Conservation (phyloP, 139 green algal species). For the Coelastrella sp. region DNA sequence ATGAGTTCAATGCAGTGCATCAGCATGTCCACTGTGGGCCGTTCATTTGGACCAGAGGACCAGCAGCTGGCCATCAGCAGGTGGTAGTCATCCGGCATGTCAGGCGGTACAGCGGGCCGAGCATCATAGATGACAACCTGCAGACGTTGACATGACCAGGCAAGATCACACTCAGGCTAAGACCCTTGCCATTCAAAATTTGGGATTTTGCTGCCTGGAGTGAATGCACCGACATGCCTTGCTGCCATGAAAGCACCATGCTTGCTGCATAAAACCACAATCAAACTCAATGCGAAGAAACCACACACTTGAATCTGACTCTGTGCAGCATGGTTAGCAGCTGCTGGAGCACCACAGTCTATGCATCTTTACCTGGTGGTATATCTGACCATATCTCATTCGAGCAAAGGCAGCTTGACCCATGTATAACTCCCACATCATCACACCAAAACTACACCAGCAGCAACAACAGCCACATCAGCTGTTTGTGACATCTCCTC, state of each 20-base stretch:
- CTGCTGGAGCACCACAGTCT: too few relatives aligned
- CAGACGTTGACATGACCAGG: background rate
- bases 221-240: background rate
- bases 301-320: too few relatives aligned
- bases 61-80: slow-evolving; percentile 25
- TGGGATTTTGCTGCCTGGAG: background rate
- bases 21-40: slow-evolving; percentile 27
- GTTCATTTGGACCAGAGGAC: background rate
- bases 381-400: slow-evolving; percentile 27
- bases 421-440: slow-evolving; percentile 22
- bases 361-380: slow-evolving; percentile 4
- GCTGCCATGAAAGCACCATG: too few relatives aligned
- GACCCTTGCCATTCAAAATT: background rate
- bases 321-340: too few relatives aligned
- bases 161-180: background rate
- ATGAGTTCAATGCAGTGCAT: slow-evolving; percentile 25
- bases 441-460: background rate
- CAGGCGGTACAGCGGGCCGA: background rate
- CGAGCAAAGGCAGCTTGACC: background rate
- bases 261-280: too few relatives aligned
- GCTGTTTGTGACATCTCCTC: background rate
- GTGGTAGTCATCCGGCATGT: slow-evolving; percentile 33
- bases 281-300: too few relatives aligned
- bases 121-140: background rate
- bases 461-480: background rate